Percentiles rank a stretch among this genome's conserved stretches.
phyloP scores from a whole-genome alignment of 2,329 filamentous ascomycete species.

The Catunica adiposa region DNA sequence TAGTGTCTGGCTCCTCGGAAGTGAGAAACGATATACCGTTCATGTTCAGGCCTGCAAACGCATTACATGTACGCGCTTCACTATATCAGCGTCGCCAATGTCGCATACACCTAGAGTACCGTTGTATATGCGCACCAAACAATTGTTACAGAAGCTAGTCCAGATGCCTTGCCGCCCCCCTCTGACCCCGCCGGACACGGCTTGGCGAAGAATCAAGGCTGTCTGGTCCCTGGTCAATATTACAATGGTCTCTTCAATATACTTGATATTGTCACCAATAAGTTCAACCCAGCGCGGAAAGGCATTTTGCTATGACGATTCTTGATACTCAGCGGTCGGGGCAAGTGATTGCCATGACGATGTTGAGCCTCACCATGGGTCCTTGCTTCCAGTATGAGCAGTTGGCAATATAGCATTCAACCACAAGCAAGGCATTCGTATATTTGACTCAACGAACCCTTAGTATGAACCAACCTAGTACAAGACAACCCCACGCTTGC shows the following conservation, averaged over 20 bases:
- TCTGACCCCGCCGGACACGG: too few species aligned
- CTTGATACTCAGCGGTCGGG: neutral
- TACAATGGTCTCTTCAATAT: too few species aligned
- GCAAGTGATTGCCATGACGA: neutral
- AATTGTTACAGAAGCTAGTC: too few species aligned
- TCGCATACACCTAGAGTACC: too few species aligned
- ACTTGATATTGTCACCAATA: neutral
- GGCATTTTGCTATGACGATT: neutral
- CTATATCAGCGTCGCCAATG: too few species aligned
- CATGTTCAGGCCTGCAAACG: too few species aligned
- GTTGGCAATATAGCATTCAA: neutral
- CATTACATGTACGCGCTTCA: too few species aligned
- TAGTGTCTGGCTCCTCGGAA: neutral
- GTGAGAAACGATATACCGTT: neutral
- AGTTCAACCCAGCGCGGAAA: neutral
- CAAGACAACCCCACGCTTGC: neutral
- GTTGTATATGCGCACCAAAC: too few species aligned
- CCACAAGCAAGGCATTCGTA: too few species aligned
- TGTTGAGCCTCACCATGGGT: neutral
- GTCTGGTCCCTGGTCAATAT: too few species aligned
- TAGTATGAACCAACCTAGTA: neutral
- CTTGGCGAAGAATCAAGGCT: too few species aligned
- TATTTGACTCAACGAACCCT: neutral
- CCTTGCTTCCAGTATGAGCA: neutral
- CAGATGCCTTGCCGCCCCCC: too few species aligned